Evolutionary conservation across 2,329 filamentous ascomycete genomes (phyloP).

Genomic region (Fonsecaea nubica): DNA sequence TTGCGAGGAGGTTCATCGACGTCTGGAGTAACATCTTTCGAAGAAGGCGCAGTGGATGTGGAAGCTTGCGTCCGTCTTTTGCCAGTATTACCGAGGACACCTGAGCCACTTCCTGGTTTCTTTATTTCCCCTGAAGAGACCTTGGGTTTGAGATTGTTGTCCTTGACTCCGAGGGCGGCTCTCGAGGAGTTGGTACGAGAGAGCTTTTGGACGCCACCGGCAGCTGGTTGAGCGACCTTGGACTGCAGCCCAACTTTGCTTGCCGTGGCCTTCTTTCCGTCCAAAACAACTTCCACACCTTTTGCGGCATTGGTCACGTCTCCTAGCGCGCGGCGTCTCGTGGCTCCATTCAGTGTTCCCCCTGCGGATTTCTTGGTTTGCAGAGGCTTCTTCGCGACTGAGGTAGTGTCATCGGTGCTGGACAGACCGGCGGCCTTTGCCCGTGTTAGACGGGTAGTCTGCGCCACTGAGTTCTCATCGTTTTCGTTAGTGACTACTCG

Average conservation of each 20-base stretch:
- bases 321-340: conserved; percentile 80
- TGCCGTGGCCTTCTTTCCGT: conserved; percentile 74
- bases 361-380: conserved; percentile 72
- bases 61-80: conserved; percentile 71
- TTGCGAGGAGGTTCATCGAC: conserved; percentile 71
- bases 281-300: conserved; percentile 63
- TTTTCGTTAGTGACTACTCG: conserved; percentile 88
- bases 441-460: conserved; percentile 84
- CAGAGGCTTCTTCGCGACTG: conserved; percentile 67
- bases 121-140: conserved; percentile 66
- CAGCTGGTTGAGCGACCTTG: conserved; percentile 72
- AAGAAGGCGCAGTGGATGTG: conserved; percentile 46
- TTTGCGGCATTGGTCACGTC: conserved; percentile 97
- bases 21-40: conserved; percentile 63
- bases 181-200: conserved; percentile 66
- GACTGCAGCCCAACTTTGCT: conserved; percentile 74
- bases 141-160: conserved; percentile 66
- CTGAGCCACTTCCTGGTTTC: conserved; percentile 74
- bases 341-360: conserved; percentile 57
- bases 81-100: conserved; percentile 65
- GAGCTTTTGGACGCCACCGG: conserved; percentile 80
- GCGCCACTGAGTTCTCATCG: conserved; percentile 76
- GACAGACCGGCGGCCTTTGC: conserved; percentile 81
- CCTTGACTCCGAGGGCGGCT: conserved; percentile 69
- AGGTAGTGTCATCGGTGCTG: conserved; percentile 62